Evolutionary conservation across 352 stramenopile genomes (phyloP), one percentile per base, ranked within the genome.

Genomic region (Hyaloperonospora brassicae): DNA sequence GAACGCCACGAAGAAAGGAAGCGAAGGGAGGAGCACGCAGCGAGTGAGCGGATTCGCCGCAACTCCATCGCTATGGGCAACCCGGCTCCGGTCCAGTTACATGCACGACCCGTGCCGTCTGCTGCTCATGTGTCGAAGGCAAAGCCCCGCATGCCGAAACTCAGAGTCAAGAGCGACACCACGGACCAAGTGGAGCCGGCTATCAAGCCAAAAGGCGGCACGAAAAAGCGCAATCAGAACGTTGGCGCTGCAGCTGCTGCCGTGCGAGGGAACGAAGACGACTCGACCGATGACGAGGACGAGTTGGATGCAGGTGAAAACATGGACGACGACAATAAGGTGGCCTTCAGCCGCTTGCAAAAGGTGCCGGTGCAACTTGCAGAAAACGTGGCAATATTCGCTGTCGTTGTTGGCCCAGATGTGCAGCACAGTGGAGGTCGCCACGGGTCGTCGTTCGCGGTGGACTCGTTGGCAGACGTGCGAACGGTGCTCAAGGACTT

Each of bases 241-340:
- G 52, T 61, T 2, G 45, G 64, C 14, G 51, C 57, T 36, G 64
- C 52, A 24, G 57, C 55, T 7, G 52, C 71, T 67, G 50, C 38
- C 24, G 40, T 60, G 50, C 47, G 64, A 41, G 34, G 59, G 39
- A 51, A 73, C 39, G 63, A 71, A 52, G 63, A 62, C n/a, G 65
- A 71, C 36, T 62, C 55, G 3, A 71, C 59, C 0, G 63, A 77
- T 7, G 76, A 85, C 25, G 69, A 80, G 38, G 69, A 80, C 12
- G 75, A 87, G 3, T 40, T 75, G n/a, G 64, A 79, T 17, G 55
- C 58, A 4, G 55, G 64, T 12, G 55, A 69, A 24, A 55, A 31
- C 10, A 52, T 86, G n/a, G 74, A 89, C 27, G 76, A 84, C 47
- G 79, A 89, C 55, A 87, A 89, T 59, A 87, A 87, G 49, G 79